Conservation (phyloP, 495 filamentous ascomycete genomes). For the Penicillium tannophilum region DNA sequence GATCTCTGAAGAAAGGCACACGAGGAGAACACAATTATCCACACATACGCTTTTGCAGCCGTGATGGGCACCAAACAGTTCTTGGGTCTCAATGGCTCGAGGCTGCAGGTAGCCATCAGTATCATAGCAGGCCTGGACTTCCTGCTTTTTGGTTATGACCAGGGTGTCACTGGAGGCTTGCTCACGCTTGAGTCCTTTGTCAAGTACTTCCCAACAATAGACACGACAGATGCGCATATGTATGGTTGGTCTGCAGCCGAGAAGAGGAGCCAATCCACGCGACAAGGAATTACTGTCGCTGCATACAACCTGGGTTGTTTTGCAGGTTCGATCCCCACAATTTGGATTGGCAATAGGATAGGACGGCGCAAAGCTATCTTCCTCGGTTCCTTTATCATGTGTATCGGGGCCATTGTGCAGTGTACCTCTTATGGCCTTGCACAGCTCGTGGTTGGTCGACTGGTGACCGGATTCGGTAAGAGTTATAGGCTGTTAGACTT, state of each 20-base stretch:
- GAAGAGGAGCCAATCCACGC: slow-evolving; percentile 24
- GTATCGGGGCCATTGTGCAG: slow-evolving; percentile 62
- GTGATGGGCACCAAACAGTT: too few species aligned
- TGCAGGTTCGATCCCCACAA: slow-evolving; percentile 65
- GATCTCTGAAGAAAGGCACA: not conserved
- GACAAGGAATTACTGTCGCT: slow-evolving; percentile 57
- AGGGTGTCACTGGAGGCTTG: slow-evolving; percentile 60
- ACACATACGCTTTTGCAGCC: too few species aligned
- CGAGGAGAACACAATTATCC: too few species aligned
- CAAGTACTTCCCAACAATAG: slow-evolving; percentile 51
- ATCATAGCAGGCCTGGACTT: too few species aligned
- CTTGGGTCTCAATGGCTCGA: too few species aligned
- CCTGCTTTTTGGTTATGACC: slow-evolving; percentile 55
- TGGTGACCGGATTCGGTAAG: slow-evolving; percentile 63
- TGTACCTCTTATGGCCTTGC: slow-evolving; percentile 58
- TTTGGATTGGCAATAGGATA: slow-evolving; percentile 66
- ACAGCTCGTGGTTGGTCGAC: slow-evolving; percentile 66
- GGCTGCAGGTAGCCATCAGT: too few species aligned
- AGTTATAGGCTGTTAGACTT: too few species aligned
- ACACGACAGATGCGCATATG: slow-evolving; percentile 18
- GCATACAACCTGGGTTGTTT: slow-evolving; percentile 80
- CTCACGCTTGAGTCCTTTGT: slow-evolving; percentile 56
- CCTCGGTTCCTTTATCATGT: slow-evolving; percentile 59
- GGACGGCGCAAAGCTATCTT: slow-evolving; percentile 60
- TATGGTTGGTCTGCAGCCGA: slow-evolving; percentile 9